phyloP scores from a whole-genome alignment of 352 stramenopile genomes.

The Phytophthora ramorum region DNA sequence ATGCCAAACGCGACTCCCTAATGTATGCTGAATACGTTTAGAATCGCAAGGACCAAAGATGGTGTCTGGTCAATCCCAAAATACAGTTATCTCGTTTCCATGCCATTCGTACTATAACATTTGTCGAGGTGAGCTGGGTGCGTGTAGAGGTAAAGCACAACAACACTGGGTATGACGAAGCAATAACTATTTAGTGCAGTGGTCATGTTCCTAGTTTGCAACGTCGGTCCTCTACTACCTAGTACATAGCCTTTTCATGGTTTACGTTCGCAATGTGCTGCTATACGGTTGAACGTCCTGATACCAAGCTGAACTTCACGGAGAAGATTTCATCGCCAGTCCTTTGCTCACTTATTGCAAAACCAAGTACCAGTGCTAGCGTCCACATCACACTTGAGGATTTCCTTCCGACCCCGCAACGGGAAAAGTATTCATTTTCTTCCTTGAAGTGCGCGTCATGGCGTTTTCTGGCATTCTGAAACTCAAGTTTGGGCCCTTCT shows the following conservation, averaged over 20 bases:
- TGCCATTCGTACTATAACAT: too few relatives aligned
- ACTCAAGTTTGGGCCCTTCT: slow-evolving; percentile 18
- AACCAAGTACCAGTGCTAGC: neutral
- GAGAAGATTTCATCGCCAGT: neutral
- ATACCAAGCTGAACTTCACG: neutral
- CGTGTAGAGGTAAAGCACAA: too few relatives aligned
- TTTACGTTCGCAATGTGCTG: neutral
- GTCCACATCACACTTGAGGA: neutral
- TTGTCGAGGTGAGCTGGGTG: too few relatives aligned
- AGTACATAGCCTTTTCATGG: neutral
- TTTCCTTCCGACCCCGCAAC: slow-evolving; percentile 4
- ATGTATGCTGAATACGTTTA: too few relatives aligned
- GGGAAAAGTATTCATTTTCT: neutral
- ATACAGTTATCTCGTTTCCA: too few relatives aligned
- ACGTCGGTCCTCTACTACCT: neutral
- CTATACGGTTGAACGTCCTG: neutral
- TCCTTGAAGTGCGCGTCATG: slow-evolving; percentile 1
- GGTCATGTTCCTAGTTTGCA: too few relatives aligned
- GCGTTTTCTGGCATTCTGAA: slow-evolving; percentile 10
- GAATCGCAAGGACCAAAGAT: too few relatives aligned
- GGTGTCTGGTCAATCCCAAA: too few relatives aligned
- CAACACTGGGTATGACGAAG: too few relatives aligned
- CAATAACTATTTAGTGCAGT: too few relatives aligned
- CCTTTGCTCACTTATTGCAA: neutral
- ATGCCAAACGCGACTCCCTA: too few relatives aligned